Base-by-base conservation (phyloP, 2,329 filamentous ascomycete species). In the Alternaria burnsii region DNA sequence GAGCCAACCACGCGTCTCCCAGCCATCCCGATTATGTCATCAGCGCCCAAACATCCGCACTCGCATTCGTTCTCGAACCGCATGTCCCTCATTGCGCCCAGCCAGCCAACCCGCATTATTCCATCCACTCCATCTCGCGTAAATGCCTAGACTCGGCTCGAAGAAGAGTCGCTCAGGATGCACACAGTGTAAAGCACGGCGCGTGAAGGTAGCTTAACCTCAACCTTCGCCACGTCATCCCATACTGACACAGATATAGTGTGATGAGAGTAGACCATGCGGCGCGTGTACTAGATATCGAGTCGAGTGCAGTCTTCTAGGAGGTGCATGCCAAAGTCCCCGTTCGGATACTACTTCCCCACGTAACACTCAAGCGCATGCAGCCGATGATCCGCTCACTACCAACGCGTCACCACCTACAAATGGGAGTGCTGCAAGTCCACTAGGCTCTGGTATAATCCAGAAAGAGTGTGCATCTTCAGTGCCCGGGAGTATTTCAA, bases 241-340 rank as follows among this genome's bases (percentile, higher is more conserved):
- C 40, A 30, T 47, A 40, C 56, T 62, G 7, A 65, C 46, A 12
- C 56, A n/a, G 20, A 43, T 28, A 10, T 22, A 75, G 74, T 76
- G 73, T 59, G 72, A 75, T 32, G 72, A 76, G 59, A 69, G 68
- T 41, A 62, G 66, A 14, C 70, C 72, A 28, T 75, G 73, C 43
- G 65, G 65, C 52, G 69, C 70, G 38, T 76, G 73, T 55, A 60
- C 63, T 5, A 68, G 64, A 57, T 71, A 76, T 58, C 61, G 65
- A 36, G 73, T 71, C 6, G 67, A 71, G 42, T 76, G 73, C 59
- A 76, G 73, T 60, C 68, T 76, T 36, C 48, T 72, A 30, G 53
- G 32, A 22, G 26, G 20, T 38, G 48, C 59, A 20, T 42, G 28
- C 30, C 32, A 42, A 46, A 53, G 36, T 40, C 28, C 22, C 14